Conservation (phyloP, 2,329 filamentous ascomycete species). For the Lachnellula cervina region DNA sequence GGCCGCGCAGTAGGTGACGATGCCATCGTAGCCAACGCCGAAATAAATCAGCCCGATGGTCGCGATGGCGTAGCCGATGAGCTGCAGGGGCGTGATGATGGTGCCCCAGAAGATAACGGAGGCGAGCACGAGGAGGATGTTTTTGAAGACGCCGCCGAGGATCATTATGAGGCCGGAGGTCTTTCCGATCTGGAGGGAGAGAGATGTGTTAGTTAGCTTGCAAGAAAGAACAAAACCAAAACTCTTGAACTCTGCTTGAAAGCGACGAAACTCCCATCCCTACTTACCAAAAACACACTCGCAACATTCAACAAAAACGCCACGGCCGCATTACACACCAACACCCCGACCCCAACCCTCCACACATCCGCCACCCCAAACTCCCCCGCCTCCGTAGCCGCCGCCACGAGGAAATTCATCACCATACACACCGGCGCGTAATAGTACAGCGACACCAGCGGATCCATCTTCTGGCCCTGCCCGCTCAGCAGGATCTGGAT, state of each 20-base stretch:
- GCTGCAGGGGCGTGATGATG: conserved; percentile 67
- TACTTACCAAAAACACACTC: conserved; percentile 71
- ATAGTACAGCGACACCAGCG: conserved; percentile 83
- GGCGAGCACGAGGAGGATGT: conserved; percentile 72
- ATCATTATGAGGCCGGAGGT: conserved; percentile 80
- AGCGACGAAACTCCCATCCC: not conserved
- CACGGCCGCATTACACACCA: conserved; percentile 69
- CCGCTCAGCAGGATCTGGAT: conserved; percentile 70
- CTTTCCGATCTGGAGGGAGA: conserved; percentile 63
- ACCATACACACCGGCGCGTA: conserved; percentile 75
- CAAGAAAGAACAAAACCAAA: not conserved
- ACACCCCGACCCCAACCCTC: conserved; percentile 64
- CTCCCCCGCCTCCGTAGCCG: conserved; percentile 65
- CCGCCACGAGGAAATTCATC: conserved; percentile 69
- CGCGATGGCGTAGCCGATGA: conserved; percentile 59
- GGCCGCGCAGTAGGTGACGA: too few relatives aligned
- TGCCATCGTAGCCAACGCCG: too few relatives aligned
- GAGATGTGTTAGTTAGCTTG: not conserved
- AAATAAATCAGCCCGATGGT: too few relatives aligned
- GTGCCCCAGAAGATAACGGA: conserved; percentile 79
- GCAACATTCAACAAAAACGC: conserved; percentile 79
- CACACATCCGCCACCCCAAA: conserved; percentile 64
- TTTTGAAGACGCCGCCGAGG: conserved; percentile 79
- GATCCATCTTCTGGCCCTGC: conserved; percentile 80
- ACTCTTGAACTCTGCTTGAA: conserved; percentile 14